phyloP scores from a whole-genome alignment of 345 rosid genomes.

The Kernera saxatilis region DNA sequence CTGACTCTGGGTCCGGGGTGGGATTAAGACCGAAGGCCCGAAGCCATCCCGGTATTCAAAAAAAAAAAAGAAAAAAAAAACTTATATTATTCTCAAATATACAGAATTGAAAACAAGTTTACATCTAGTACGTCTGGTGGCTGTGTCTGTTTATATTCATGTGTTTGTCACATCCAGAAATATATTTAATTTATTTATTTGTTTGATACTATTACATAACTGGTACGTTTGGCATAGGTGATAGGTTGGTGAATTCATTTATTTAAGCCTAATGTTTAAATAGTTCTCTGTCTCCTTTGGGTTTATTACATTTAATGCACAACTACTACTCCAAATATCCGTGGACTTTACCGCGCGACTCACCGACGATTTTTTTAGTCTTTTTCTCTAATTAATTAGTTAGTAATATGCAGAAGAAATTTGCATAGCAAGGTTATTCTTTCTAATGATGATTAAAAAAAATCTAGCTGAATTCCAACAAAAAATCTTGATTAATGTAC shows the following conservation, averaged over 20 bases:
- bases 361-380: conserved; percentile 12
- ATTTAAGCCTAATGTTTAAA: background rate
- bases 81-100: too few species aligned
- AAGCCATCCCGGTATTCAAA: too few species aligned
- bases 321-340: background rate
- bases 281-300: background rate
- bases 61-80: too few species aligned
- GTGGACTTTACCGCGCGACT: conserved; percentile 7
- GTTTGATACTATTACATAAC: background rate
- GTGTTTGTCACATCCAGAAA: background rate
- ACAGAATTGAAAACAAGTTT: too few species aligned
- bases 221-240: conserved; percentile 1
- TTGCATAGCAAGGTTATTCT: background rate
- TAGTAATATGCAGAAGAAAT: background rate
- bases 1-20: too few species aligned
- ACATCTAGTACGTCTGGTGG: background rate
- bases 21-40: too few species aligned
- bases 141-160: background rate
- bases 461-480: background rate
- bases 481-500: background rate
- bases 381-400: background rate
- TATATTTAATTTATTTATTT: background rate
- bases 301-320: conserved; percentile 13
- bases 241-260: conserved; percentile 25
- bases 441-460: background rate